phyloP scores from a whole-genome alignment of 2,329 filamentous ascomycete genomes.

The Paraphaeosphaeria sporulosa region DNA sequence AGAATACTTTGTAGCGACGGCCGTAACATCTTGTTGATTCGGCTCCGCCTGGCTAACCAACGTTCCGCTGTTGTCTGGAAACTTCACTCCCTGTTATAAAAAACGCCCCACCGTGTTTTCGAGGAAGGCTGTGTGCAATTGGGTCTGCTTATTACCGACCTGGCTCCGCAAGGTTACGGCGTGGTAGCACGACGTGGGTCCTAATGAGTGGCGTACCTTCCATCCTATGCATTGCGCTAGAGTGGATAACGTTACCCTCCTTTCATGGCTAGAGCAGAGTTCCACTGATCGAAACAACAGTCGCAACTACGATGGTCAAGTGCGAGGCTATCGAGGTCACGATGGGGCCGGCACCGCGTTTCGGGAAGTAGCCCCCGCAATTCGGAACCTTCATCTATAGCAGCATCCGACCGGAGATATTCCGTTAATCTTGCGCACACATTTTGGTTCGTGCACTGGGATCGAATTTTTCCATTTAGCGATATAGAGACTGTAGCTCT shows the following conservation, averaged over 20 bases:
- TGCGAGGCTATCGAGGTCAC: neutral
- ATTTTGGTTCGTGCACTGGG: neutral
- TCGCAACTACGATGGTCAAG: neutral
- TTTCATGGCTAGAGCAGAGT: neutral
- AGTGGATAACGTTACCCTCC: neutral
- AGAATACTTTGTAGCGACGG: neutral
- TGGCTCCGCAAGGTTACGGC: neutral
- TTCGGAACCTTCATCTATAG: neutral
- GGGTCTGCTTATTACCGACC: neutral
- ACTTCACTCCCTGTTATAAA: neutral
- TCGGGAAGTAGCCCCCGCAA: neutral
- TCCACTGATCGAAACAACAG: neutral
- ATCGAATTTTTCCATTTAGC: too few relatives aligned
- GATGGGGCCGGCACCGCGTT: neutral
- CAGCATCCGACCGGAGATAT: neutral
- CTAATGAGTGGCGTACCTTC: neutral
- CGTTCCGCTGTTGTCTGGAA: neutral
- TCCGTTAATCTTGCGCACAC: neutral
- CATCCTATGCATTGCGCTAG: neutral
- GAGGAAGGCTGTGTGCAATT: neutral
- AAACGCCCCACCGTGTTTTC: neutral
- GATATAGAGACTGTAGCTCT: neutral
- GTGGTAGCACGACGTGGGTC: neutral
- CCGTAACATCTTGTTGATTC: neutral
- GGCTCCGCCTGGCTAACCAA: neutral